These are phyloP conservation scores for Saccharomyces hybrid DNA, from an alignment of 1,139 yeast genomes.

Conservation along the genomic window DNA sequence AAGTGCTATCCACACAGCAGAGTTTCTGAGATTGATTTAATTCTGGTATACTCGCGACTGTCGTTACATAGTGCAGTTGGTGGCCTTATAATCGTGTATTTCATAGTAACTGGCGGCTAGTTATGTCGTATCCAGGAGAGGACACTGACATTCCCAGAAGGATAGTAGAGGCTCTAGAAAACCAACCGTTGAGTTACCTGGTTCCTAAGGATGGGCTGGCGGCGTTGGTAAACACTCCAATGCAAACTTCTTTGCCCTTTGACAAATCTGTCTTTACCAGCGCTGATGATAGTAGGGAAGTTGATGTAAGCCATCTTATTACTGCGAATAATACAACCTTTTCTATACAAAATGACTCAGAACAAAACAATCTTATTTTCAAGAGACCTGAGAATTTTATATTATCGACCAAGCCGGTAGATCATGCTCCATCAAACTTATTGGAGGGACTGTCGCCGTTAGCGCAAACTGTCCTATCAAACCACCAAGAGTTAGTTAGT, in stretches of 20 bases:
- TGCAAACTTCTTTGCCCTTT: conserved; percentile 8
- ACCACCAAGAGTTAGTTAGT: not conserved
- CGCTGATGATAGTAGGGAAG: not conserved
- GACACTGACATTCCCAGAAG: conserved; percentile 23
- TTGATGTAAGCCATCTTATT: not conserved
- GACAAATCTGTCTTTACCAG: not conserved
- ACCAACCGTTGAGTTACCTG: conserved; percentile 25
- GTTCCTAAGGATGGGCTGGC: conserved; percentile 26
- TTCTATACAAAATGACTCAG: conserved; percentile 6
- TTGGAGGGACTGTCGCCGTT: conserved; percentile 19
- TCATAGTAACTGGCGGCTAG: not conserved
- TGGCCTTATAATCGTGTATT: not conserved
- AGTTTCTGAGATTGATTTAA: not conserved
- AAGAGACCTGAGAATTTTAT: conserved; percentile 15
- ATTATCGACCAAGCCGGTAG: not conserved
- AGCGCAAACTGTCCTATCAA: conserved; percentile 8
- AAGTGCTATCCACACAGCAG: not conserved
- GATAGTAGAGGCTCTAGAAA: conserved; percentile 21
- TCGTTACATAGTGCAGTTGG: not conserved
- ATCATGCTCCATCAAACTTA: conserved; percentile 2
- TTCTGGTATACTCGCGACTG: not conserved
- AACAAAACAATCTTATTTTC: conserved; percentile 8
- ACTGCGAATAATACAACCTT: conserved; percentile 5
- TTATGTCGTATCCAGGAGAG: conserved; percentile 24
- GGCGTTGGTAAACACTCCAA: conserved; percentile 12